Conservation (phyloP, 768 basidiomycete genomes). For the Naganishia antarctica region DNA sequence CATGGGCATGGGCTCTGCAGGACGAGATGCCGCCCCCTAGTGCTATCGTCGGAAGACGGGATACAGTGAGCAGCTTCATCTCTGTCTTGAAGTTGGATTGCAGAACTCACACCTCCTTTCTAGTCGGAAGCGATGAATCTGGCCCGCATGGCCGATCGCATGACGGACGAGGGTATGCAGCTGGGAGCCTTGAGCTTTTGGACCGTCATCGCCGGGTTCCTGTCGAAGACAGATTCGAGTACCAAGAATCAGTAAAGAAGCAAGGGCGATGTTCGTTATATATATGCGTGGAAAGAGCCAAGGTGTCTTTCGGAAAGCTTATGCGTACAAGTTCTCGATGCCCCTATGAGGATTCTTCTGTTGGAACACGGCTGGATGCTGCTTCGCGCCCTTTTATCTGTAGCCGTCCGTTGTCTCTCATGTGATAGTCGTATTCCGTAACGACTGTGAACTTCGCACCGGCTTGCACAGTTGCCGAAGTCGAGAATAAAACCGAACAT, state of each 20-base stretch:
- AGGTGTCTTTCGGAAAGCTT: no score
- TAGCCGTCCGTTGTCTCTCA: no score
- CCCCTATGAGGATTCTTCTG: no score
- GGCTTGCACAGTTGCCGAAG: no score
- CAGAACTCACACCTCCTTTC: background rate
- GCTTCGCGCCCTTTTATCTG: no score
- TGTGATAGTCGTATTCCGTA: no score
- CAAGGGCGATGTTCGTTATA: no score
- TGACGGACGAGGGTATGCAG: constrained; percentile 34
- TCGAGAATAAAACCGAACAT: no score
- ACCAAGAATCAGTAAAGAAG: background rate
- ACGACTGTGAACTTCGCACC: no score
- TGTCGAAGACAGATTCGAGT: constrained; percentile 30
- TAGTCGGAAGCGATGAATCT: constrained; percentile 47
- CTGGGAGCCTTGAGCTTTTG: constrained; percentile 46
- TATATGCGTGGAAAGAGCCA: no score
- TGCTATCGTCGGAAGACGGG: constrained; percentile 82
- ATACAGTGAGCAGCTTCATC: constrained; percentile 55
- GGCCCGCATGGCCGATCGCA: constrained; percentile 47
- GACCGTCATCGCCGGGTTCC: constrained; percentile 45
- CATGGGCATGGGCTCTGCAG: constrained; percentile 81
- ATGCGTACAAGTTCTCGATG: no score
- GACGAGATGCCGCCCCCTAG: constrained; percentile 82
- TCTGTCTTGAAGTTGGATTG: background rate
- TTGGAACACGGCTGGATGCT: no score